These are phyloP conservation scores for Erodium maritimum DNA, from an alignment of 345 rosid genomes.

Conservation along the genomic window DNA sequence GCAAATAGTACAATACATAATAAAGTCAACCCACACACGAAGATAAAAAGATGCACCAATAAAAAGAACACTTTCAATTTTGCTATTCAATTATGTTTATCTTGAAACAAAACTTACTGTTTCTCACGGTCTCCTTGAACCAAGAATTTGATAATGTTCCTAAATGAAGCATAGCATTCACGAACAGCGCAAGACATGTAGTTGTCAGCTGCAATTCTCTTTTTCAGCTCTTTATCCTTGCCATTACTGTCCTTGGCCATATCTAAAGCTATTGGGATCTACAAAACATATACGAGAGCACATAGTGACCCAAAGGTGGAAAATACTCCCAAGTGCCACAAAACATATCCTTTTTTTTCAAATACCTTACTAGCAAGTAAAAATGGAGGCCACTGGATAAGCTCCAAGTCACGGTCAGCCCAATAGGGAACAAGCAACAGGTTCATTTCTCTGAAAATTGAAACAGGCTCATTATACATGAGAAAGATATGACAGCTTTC, in stretches of 20 bases:
- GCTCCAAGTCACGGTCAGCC: conserved; percentile 89
- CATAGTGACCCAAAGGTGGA: neutral
- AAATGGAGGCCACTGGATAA: conserved; percentile 97
- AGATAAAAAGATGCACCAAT: too few species aligned
- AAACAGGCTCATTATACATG: neutral
- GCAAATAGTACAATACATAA: neutral
- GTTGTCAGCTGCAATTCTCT: conserved; percentile 55
- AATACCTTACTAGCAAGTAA: conserved; percentile 92
- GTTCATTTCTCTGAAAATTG: conserved; percentile 74
- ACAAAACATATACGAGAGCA: conserved; percentile 2
- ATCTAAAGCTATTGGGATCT: conserved; percentile 98
- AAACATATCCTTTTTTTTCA: conserved; percentile 3
- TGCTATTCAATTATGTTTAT: neutral
- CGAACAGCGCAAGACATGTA: conserved; percentile 91
- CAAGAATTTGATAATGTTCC: conserved; percentile 57
- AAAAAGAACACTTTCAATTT: too few species aligned
- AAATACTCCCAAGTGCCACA: neutral
- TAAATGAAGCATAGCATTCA: conserved; percentile 94
- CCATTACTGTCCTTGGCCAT: conserved; percentile 98
- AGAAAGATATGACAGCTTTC: neutral
- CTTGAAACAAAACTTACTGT: conserved; percentile 35
- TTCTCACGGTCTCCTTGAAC: conserved; percentile 67
- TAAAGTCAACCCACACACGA: too few species aligned
- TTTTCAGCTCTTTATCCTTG: conserved; percentile 80
- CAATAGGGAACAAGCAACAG: conserved; percentile 98